phyloP scores from a whole-genome alignment of 2,329 filamentous ascomycete genomes.

The Monosporascus sp. region DNA sequence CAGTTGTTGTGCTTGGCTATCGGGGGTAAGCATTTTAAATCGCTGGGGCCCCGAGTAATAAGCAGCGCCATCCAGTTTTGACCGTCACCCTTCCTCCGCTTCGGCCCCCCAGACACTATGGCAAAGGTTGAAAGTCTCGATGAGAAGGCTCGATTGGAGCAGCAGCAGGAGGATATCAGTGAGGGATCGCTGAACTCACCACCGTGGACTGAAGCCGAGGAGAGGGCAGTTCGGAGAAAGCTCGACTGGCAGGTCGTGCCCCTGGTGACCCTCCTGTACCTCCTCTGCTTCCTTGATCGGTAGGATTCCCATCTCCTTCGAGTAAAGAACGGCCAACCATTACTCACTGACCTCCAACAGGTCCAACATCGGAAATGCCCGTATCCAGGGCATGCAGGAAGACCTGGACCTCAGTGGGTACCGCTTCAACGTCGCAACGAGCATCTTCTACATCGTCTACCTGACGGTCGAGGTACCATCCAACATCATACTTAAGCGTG shows the following conservation, averaged over 20 bases:
- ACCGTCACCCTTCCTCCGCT: not conserved
- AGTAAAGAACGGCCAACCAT: not conserved
- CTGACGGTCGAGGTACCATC: conserved; percentile 50
- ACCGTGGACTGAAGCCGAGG: conserved; percentile 46
- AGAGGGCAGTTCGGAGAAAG: conserved; percentile 43
- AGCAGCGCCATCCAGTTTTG: not conserved
- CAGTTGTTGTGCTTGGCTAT: not conserved
- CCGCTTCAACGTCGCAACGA: conserved; percentile 53
- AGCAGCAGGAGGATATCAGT: conserved; percentile 22
- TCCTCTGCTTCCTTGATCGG: conserved; percentile 45
- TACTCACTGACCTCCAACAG: conserved; percentile 20
- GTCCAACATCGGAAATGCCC: conserved; percentile 48
- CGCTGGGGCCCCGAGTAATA: not conserved
- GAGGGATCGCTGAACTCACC: conserved; percentile 22
- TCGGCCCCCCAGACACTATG: conserved; percentile 10
- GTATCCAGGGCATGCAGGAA: conserved; percentile 46
- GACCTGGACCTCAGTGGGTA: conserved; percentile 44
- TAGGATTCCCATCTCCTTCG: conserved; percentile 6
- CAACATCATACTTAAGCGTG: conserved; percentile 48
- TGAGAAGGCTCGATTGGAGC: conserved; percentile 18
- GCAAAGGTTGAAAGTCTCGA: conserved; percentile 13
- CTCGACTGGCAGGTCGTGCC: conserved; percentile 49
- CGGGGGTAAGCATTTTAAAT: not conserved
- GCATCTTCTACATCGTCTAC: conserved; percentile 55
- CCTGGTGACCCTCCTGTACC: conserved; percentile 46